Evolutionary conservation across 208 protist species (phyloP), one percentile per base, ranked within the genome.

Genomic region (Borovskyia barvae): DNA sequence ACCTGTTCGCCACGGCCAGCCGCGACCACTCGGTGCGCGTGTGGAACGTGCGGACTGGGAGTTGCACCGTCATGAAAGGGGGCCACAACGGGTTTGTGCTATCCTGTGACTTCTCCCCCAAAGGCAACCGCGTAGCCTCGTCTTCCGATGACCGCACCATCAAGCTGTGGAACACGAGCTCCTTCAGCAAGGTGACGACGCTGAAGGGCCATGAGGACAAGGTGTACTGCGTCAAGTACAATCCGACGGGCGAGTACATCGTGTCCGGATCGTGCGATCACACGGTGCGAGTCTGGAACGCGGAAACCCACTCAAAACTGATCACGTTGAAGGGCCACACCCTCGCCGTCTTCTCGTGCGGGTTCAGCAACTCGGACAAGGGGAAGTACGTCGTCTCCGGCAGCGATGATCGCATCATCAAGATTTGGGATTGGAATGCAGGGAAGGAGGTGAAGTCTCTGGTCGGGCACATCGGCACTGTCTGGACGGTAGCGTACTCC

Each of bases 181-280:
- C 77, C 26, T 84, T 70, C 66, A 63, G 49, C 55, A 95, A 95
- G 72, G 46, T 87, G 11, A 53, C 54, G 25, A 93, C 82, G 14
- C 72, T 98, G 28, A 98, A 97, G 66, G 95, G 91, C 6, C 97
- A 99, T 66, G 95, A 95, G 43, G 91, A 97, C 68, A 95, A 80
- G 25, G 94, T 98, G 35, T 95, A 96, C 72, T 87, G 75, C 66
- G 86, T 96, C 22, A 63, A 76, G 50, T 99, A 95, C 74, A 77
- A 76, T 42, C 41, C 74, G 35, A 83, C 88, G 47, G 95, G 95
- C 39, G 93, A 97, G 51, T 79, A 70, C 36, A 97, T 98, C 36
- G 86, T 85, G 29, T 92, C 86, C 6, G 80, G 64, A 20, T 90
- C 81, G 11, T 90, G 81, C 52, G 86, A 95, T 41, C 64, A 84